Evolutionary conservation across 192 early-diverging fungal genomes (phyloP).

Genomic region (Entomortierella chlamydospora): DNA sequence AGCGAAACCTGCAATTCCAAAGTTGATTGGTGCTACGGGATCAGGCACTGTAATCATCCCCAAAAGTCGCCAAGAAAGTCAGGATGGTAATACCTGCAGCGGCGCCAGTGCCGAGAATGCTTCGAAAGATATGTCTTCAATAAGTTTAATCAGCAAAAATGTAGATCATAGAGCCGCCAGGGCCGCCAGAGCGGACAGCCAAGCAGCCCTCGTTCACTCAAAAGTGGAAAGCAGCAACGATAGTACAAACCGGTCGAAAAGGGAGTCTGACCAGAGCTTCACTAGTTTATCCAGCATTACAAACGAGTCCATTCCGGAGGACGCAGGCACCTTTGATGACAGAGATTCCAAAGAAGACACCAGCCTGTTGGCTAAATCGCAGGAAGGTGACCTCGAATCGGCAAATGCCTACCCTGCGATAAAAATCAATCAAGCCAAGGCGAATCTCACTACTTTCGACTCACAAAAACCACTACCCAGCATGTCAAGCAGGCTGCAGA

Average conservation of each 20-base stretch:
- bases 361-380: conserved; percentile 1
- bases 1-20: conserved; percentile 29
- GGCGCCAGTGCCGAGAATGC: neutral
- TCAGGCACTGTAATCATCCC: conserved; percentile 38
- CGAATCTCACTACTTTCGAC: neutral
- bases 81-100: neutral
- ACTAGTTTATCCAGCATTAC: neutral
- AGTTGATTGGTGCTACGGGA: conserved; percentile 42
- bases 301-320: conserved; percentile 28
- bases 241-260: neutral
- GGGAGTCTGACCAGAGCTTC: conserved; percentile 28
- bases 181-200: neutral
- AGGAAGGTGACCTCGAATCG: neutral
- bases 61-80: neutral
- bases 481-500: neutral
- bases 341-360: conserved; percentile 24
- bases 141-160: neutral
- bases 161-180: neutral
- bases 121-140: neutral
- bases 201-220: conserved; percentile 7
- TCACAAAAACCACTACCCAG: neutral
- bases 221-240: neutral
- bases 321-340: conserved; percentile 13
- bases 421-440: neutral
- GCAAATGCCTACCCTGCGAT: neutral